These are phyloP conservation scores for Trichosporon faecale DNA, from an alignment of 1,284 basidiomycete genomes.

Conservation along the genomic window DNA sequence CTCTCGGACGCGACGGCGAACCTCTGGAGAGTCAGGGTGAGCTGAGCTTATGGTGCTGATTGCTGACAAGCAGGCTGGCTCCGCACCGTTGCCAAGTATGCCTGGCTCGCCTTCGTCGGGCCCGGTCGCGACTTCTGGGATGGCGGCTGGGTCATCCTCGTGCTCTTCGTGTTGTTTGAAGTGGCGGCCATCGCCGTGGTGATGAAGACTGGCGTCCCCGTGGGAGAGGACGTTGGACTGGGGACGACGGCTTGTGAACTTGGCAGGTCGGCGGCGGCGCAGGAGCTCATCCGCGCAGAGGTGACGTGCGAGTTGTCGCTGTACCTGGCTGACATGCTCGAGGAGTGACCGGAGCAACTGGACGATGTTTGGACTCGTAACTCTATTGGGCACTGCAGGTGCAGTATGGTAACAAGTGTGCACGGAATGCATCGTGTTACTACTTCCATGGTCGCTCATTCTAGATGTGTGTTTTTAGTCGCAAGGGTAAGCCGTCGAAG, in stretches of 20 bases:
- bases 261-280: too few relatives aligned
- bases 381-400: neutral
- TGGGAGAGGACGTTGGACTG: neutral
- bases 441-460: too few relatives aligned
- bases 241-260: too few relatives aligned
- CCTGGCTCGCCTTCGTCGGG: too few relatives aligned
- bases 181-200: neutral
- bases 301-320: neutral
- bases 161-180: neutral
- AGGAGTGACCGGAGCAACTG: neutral
- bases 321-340: neutral
- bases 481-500: neutral
- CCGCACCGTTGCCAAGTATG: neutral
- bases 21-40: too few relatives aligned
- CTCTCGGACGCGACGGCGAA: neutral
- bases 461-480: neutral
- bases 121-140: neutral
- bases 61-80: neutral
- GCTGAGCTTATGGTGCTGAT: too few relatives aligned
- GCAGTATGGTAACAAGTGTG: too few relatives aligned
- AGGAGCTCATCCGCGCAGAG: too few relatives aligned
- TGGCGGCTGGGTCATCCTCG: neutral
- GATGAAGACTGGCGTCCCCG: neutral
- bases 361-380: neutral
- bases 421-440: too few relatives aligned